phyloP scores from a whole-genome alignment of 805 yeast species.

The Schwanniomyces polymorphus region DNA sequence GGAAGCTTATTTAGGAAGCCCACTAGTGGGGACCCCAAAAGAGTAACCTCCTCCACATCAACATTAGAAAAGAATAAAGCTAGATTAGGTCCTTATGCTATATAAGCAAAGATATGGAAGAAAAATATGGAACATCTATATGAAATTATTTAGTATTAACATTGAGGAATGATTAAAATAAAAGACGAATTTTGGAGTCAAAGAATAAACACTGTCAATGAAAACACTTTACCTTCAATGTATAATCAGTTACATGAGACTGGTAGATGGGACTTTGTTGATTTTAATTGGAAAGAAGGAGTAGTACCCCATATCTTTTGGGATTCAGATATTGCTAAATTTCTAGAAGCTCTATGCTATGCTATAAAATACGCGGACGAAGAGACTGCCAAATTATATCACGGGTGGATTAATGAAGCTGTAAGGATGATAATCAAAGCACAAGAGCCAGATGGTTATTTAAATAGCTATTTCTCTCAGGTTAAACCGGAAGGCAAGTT shows the following conservation, averaged over 20 bases:
- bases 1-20: no score
- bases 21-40: no score
- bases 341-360: slow-evolving; percentile 17
- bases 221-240: slow-evolving; percentile 17
- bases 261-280: slow-evolving; percentile 19
- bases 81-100: no score
- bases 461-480: slow-evolving; percentile 18
- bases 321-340: slow-evolving; percentile 25
- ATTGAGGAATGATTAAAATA: not conserved
- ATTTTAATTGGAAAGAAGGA: slow-evolving; percentile 9
- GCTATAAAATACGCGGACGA: slow-evolving; percentile 13
- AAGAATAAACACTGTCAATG: slow-evolving; percentile 12
- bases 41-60: not conserved
- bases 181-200: slow-evolving; percentile 14
- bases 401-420: slow-evolving; percentile 15
- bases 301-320: slow-evolving; percentile 19
- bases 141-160: no score
- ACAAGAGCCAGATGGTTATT: slow-evolving; percentile 21
- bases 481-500: slow-evolving; percentile 26
- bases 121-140: no score
- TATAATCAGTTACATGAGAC: slow-evolving; percentile 12
- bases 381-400: slow-evolving; percentile 5
- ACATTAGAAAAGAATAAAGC: no score
- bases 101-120: not conserved
- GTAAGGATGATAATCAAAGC: slow-evolving; percentile 14